Conservation (phyloP, 345 rosid species). For the Erysimum cheiranthoides region DNA sequence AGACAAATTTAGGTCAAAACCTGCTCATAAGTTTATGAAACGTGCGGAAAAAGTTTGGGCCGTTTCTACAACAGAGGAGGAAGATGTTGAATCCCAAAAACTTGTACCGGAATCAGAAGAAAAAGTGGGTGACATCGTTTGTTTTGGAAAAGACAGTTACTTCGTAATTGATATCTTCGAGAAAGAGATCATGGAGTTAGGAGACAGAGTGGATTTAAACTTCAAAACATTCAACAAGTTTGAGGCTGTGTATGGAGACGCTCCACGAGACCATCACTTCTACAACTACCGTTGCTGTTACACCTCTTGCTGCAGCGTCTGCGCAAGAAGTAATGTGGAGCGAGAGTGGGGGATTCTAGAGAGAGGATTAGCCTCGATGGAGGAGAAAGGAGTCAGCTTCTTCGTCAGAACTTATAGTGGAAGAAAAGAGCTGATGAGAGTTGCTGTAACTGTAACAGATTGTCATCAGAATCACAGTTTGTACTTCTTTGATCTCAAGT, state of each 20-base stretch:
- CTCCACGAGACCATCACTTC: conserved; percentile 40
- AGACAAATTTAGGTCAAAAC: conserved; percentile 27
- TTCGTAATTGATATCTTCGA: conserved; percentile 38
- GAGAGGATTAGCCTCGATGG: conserved; percentile 13
- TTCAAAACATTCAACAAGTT: conserved; percentile 35
- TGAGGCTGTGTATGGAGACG: conserved; percentile 21
- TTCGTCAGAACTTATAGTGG: conserved; percentile 31
- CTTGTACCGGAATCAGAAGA: conserved; percentile 15
- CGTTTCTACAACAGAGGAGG: neutral
- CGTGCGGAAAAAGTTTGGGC: conserved; percentile 41
- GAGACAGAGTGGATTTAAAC: conserved; percentile 41
- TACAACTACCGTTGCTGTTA: conserved; percentile 22
- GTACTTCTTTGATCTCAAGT: conserved; percentile 42
- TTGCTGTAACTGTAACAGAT: conserved; percentile 19
- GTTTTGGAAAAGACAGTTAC: conserved; percentile 19
- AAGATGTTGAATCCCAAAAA: conserved; percentile 18
- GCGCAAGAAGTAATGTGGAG: neutral
- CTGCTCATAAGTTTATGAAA: conserved; percentile 1
- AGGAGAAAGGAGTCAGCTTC: conserved; percentile 35
- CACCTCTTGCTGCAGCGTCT: conserved; percentile 18
- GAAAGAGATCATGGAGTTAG: conserved; percentile 46
- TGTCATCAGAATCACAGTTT: conserved; percentile 27
- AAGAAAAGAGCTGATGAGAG: conserved; percentile 45
- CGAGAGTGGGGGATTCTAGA: conserved; percentile 18
- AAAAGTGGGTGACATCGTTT: conserved; percentile 40